Percentiles rank a stretch among this genome's conserved stretches.
phyloP scores from a whole-genome alignment of 164 flowering plant genomes.

The Dillenia turbinata region DNA sequence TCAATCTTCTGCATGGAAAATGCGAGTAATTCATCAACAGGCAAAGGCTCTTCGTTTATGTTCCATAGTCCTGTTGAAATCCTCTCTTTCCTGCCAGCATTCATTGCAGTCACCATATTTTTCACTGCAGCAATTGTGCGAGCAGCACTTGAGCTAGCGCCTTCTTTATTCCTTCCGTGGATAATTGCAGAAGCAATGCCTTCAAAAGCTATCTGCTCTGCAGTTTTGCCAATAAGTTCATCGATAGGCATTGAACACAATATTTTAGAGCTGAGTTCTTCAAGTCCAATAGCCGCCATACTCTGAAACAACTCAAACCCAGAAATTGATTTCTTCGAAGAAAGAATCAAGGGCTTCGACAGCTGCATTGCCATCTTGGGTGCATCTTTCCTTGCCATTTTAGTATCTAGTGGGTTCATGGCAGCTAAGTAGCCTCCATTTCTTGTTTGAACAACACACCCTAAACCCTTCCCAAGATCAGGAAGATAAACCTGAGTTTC shows the following conservation, averaged over 20 bases:
- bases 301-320: slow-evolving; percentile 74
- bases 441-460: slow-evolving; percentile 84
- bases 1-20: slow-evolving; percentile 85
- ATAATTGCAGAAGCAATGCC: slow-evolving; percentile 91
- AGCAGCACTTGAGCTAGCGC: slow-evolving; percentile 90
- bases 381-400: slow-evolving; percentile 53
- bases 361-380: slow-evolving; percentile 94
- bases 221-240: slow-evolving; percentile 79
- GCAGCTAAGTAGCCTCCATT: slow-evolving; percentile 86
- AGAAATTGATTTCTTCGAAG: slow-evolving; percentile 24
- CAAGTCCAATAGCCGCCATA: slow-evolving; percentile 61
- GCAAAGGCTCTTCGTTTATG: slow-evolving; percentile 45
- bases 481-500: slow-evolving; percentile 50
- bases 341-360: slow-evolving; percentile 63
- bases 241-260: slow-evolving; percentile 65
- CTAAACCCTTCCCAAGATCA: slow-evolving; percentile 85
- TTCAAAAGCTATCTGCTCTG: slow-evolving; percentile 92
- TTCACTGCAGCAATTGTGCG: slow-evolving; percentile 64
- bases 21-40: slow-evolving; percentile 70
- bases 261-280: slow-evolving; percentile 52
- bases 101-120: slow-evolving; percentile 63
- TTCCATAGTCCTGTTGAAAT: slow-evolving; percentile 84
- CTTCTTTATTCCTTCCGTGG: slow-evolving; percentile 80
- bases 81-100: slow-evolving; percentile 68
- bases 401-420: slow-evolving; percentile 58